phyloP scores from a whole-genome alignment of 2,329 filamentous ascomycete genomes.

The Aspergillus fischeri region DNA sequence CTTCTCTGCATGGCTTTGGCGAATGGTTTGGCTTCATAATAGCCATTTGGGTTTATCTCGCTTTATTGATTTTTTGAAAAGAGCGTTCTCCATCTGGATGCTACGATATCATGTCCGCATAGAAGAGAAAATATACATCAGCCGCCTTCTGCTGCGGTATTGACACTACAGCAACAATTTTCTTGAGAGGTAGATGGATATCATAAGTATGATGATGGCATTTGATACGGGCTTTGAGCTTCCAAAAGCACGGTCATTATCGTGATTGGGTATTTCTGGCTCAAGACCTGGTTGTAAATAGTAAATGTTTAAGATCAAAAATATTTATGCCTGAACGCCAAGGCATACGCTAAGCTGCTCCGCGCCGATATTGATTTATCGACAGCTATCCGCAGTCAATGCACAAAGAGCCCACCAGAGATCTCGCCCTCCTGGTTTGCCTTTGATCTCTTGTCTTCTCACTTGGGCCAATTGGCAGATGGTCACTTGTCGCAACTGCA shows the following conservation, averaged over 20 bases:
- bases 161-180: background rate
- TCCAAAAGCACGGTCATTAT: background rate
- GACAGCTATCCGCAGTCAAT: background rate
- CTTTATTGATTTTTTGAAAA: background rate
- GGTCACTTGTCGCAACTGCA: conserved; percentile 8
- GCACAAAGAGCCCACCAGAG: background rate
- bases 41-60: background rate
- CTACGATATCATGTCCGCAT: conserved; percentile 22
- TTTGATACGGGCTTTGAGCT: background rate
- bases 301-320: background rate
- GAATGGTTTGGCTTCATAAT: conserved; percentile 18
- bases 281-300: background rate
- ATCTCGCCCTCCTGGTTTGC: background rate
- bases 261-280: too few relatives aligned
- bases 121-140: conserved; percentile 4
- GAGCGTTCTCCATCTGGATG: conserved; percentile 5
- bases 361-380: background rate
- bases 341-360: background rate
- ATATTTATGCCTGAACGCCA: background rate
- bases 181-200: background rate
- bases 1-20: conserved; percentile 31
- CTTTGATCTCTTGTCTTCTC: background rate
- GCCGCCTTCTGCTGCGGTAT: background rate
- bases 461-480: conserved; percentile 4
- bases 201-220: background rate